A percentile compares a stretch with the other conserved stretches of the same genome.
Conservation (phyloP, 768 basidiomycete species). For the Amanita inopinata region DNA sequence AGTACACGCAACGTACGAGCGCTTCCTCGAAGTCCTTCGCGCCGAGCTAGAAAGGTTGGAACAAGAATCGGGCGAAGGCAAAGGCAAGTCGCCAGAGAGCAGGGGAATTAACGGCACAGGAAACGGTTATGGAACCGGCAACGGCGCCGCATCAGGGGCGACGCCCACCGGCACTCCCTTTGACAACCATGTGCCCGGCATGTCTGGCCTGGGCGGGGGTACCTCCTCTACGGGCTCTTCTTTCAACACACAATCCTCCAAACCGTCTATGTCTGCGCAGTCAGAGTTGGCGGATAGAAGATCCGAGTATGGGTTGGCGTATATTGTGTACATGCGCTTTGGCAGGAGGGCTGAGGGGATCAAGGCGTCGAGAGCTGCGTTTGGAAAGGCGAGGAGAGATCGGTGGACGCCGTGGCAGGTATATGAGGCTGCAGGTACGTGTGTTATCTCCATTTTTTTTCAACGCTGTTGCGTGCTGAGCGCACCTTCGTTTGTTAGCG, state of each 20-base stretch:
- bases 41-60: conserved; percentile 55
- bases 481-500: conserved; percentile 28
- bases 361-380: conserved; percentile 66
- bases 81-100: no score
- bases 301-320: conserved; percentile 69
- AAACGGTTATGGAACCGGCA: conserved; percentile 8
- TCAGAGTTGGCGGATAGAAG: conserved; percentile 50
- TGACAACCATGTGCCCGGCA: neutral
- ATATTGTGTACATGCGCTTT: conserved; percentile 92
- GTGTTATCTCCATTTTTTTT: conserved; percentile 8
- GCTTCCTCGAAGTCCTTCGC: conserved; percentile 59
- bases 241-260: conserved; percentile 34
- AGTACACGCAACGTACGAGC: conserved; percentile 64
- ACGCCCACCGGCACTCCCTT: conserved; percentile 1
- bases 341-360: conserved; percentile 81
- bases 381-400: conserved; percentile 71
- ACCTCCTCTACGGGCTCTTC: conserved; percentile 28
- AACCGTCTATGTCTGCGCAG: conserved; percentile 28
- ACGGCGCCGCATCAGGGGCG: neutral
- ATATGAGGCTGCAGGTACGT: conserved; percentile 82
- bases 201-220: conserved; percentile 20
- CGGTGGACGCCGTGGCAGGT: conserved; percentile 84
- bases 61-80: conserved; percentile 27
- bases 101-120: conserved; percentile 7
- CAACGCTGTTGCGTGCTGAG: neutral